Conservation (phyloP, 2,329 filamentous ascomycete species). For the Hypoxylon sp. region DNA sequence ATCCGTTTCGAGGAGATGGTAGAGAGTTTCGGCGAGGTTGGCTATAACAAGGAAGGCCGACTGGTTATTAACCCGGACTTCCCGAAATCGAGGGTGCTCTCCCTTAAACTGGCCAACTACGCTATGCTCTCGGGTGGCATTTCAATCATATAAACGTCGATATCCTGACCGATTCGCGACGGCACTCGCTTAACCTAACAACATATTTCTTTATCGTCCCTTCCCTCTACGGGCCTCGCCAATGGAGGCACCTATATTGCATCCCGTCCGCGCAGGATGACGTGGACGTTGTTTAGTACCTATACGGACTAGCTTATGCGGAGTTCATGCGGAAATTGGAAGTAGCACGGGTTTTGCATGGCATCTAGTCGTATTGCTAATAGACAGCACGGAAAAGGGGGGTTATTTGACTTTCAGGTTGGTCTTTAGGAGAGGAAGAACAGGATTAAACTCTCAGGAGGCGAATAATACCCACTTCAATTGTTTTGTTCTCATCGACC, state of each 20-base stretch:
- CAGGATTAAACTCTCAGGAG: slow-evolving; percentile 39
- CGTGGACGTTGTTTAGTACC: slow-evolving; percentile 6
- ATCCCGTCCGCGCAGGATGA: slow-evolving; percentile 3
- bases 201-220: slow-evolving; percentile 5
- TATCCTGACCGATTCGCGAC: slow-evolving; percentile 1
- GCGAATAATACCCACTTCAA: slow-evolving; percentile 51
- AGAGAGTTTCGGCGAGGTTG: slow-evolving; percentile 74
- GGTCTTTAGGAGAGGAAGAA: slow-evolving; percentile 31
- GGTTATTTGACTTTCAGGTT: slow-evolving; percentile 23
- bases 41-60: slow-evolving; percentile 71
- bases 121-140: slow-evolving; percentile 63
- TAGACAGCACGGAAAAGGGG: slow-evolving; percentile 18
- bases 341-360: slow-evolving; percentile 4
- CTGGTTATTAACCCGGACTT: slow-evolving; percentile 71
- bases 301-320: slow-evolving; percentile 9
- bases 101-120: slow-evolving; percentile 72
- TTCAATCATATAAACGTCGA: slow-evolving; percentile 52
- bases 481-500: slow-evolving; percentile 32
- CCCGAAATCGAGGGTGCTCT: slow-evolving; percentile 66
- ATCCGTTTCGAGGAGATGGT: slow-evolving; percentile 73
- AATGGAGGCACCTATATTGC: slow-evolving; percentile 6
- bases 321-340: slow-evolving; percentile 29
- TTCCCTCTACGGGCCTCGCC: slow-evolving; percentile 8
- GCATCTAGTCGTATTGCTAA: slow-evolving; percentile 11
- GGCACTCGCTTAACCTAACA: slow-evolving; percentile 7